Base-by-base conservation (phyloP, 305 asterid genomes). In the Plantago lanceolata region DNA sequence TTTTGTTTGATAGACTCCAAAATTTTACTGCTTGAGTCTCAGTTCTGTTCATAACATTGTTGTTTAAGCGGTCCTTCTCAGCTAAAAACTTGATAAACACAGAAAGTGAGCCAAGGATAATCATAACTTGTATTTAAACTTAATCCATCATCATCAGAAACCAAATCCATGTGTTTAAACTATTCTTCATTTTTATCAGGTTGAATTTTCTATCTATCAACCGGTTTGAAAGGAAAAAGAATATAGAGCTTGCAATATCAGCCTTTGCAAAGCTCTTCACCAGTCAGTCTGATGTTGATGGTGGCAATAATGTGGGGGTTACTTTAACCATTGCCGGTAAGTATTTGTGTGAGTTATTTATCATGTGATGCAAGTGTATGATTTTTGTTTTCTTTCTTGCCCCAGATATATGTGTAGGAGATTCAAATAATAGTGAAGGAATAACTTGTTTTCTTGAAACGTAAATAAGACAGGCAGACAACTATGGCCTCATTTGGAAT, bases 171-270 rank as follows among this genome's bases (percentile, higher is more conserved):
- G 28, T 24, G n/a, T 44, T 26, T 60, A 70, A 24, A 65, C 19
- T 58, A n/a, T 37, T 55, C 19, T 45, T 59, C 45, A 54, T 45
- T 57, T 66, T 59, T 6, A 24, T 21, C 74, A 93, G 97, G 86
- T 74, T 76, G 80, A 84, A 72, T 71, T 84, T 93, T 77, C 93
- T 93, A 35, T 93, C 98, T 16, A 89, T 93, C 77, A 93, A 93
- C 68, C 95, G 98, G 52, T 93, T 87, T 74, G 98, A 93, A 57
- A 82, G 94, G 83, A 89, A 89, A 69, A 93, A 93, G 87, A 89
- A 93, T 73, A 87, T 93, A 55, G 91, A 80, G 53, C 82, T 93
- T 63, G 99, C 99, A 66, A 81, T 92, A 74, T 81, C 96, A 57
- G 88, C 98, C 19, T 89, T 92, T 60, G 88, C 91, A 19, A 75